Conservation (phyloP, 179 eudicot species). For the Dionaea muscipula region DNA sequence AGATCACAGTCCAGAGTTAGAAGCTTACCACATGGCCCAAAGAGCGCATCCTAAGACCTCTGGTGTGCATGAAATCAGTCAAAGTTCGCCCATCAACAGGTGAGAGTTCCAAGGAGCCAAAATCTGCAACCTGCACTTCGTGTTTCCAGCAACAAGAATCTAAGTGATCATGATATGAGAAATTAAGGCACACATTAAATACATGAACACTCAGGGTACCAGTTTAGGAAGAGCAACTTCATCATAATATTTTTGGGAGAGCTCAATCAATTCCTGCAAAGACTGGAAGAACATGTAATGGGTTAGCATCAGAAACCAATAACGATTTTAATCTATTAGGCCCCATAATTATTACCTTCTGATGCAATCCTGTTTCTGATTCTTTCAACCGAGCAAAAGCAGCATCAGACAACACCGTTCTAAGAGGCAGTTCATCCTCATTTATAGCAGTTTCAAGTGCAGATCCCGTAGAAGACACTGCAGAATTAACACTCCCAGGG, state of each 20-base stretch:
- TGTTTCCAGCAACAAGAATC: slow-evolving; percentile 7
- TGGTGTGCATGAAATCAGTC: slow-evolving; percentile 98
- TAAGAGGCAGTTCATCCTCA: slow-evolving; percentile 53
- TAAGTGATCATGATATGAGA: not conserved
- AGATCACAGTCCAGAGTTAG: slow-evolving; percentile 7
- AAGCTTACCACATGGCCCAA: slow-evolving; percentile 86
- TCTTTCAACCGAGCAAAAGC: slow-evolving; percentile 79
- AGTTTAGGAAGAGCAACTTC: slow-evolving; percentile 97
- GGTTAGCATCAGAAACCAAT: not conserved
- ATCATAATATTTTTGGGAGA: slow-evolving; percentile 80
- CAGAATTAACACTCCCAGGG: slow-evolving; percentile 20
- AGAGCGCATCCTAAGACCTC: slow-evolving; percentile 97
- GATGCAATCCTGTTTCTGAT: slow-evolving; percentile 86
- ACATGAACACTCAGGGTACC: slow-evolving; percentile 31
- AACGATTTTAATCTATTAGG: not conserved
- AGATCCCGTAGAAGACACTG: slow-evolving; percentile 24
- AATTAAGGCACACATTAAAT: slow-evolving; percentile 1
- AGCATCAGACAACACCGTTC: slow-evolving; percentile 59
- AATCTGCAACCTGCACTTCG: slow-evolving; percentile 80
- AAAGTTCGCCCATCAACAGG: slow-evolving; percentile 98
- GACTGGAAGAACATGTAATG: slow-evolving; percentile 36
- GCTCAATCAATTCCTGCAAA: slow-evolving; percentile 69
- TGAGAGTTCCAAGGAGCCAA: slow-evolving; percentile 97
- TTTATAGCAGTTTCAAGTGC: slow-evolving; percentile 25
- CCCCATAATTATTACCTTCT: slow-evolving; percentile 44